Evolutionary conservation across 129 eudicot genomes (phyloP), one percentile per base, ranked within the genome.

Genomic region (Rutidosis leptorrhynchoides): DNA sequence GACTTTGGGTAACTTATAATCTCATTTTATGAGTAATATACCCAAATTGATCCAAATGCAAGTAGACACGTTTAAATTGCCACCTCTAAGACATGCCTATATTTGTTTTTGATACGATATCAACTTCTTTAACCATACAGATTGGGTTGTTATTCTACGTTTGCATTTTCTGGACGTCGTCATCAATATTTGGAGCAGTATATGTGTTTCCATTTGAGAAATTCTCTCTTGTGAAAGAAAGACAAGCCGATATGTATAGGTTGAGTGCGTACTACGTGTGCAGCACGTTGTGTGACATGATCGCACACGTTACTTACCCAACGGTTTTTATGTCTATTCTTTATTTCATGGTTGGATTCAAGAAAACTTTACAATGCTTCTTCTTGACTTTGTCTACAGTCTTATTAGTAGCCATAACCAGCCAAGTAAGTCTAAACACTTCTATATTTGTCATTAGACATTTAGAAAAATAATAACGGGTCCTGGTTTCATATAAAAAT

Each of bases 151-250:
- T 94, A 81, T 94, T 86, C 83, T 89, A 94, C 75, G 82, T 94
- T 15, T 94, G 99, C 43, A 94, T 94, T 54, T 94, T 89, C 59
- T 94, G 97, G 97, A 94, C 99, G 20, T 94, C 97, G 1, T 80
- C 99, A 14, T 94, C 99, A 4, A 53, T 94, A 58, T 94, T 89
- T 33, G 99, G 96, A 71, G 97, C 99, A 0, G 97, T 94, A 6
- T 94, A 86, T 45, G 99, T 94, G 10, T 94, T 94, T 70, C 99
- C 99, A 45, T 89, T 89, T 20, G 99, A 93, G 86, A 93, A 93
- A 60, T 54, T 74, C 32, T 86, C 65, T 67, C 71, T 93, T 78
- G 99, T 89, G 62, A 93, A 93, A 68, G 96, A 93, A 79, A 78
- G 96, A 69, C 84, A 88, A 71, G 95, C 99, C 0, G 99, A 89